These are phyloP conservation scores for Psilocybe cyanescens DNA, from an alignment of 768 basidiomycete species.

Conservation along the genomic window DNA sequence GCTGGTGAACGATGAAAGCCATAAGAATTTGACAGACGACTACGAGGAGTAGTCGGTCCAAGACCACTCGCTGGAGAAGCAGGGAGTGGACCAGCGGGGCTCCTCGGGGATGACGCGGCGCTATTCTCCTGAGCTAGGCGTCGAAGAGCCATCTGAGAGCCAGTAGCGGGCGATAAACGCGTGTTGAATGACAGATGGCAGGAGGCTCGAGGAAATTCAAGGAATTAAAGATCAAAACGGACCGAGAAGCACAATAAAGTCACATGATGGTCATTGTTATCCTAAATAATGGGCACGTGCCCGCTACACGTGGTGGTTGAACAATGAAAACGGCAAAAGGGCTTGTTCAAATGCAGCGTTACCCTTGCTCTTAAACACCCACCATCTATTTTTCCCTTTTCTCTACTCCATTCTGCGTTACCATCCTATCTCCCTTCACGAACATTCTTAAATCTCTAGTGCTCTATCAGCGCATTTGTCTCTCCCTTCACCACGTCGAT, in stretches of 20 bases:
- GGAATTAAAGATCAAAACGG: not conserved
- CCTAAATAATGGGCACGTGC: conserved; percentile 32
- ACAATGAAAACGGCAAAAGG: conserved; percentile 47
- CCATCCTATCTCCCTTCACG: conserved; percentile 18
- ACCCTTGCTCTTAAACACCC: conserved; percentile 32
- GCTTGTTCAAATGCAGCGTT: conserved; percentile 24
- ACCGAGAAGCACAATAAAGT: conserved; percentile 13
- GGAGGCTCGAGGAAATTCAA: not conserved
- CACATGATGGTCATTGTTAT: conserved; percentile 31
- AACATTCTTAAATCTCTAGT: conserved; percentile 18
- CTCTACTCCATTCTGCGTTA: conserved; percentile 25
- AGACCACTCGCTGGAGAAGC: conserved; percentile 33
- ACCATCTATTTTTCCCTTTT: conserved; percentile 15
- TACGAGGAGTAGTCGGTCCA: conserved; percentile 45
- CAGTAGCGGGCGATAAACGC: conserved; percentile 12
- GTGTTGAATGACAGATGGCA: conserved; percentile 13
- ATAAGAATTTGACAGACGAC: conserved; percentile 46
- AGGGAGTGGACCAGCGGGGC: conserved; percentile 25
- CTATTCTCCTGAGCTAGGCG: conserved; percentile 60
- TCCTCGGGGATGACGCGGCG: conserved; percentile 46
- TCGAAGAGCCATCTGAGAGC: conserved; percentile 51
- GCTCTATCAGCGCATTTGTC: conserved; percentile 4
- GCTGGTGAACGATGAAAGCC: conserved; percentile 63
- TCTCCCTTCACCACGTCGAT: conserved; percentile 63
- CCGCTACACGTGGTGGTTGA: conserved; percentile 48